Evolutionary conservation across 1,139 yeast species (phyloP), one percentile per base, ranked within the genome.

Genomic region (Suhomyces panamericanus): DNA sequence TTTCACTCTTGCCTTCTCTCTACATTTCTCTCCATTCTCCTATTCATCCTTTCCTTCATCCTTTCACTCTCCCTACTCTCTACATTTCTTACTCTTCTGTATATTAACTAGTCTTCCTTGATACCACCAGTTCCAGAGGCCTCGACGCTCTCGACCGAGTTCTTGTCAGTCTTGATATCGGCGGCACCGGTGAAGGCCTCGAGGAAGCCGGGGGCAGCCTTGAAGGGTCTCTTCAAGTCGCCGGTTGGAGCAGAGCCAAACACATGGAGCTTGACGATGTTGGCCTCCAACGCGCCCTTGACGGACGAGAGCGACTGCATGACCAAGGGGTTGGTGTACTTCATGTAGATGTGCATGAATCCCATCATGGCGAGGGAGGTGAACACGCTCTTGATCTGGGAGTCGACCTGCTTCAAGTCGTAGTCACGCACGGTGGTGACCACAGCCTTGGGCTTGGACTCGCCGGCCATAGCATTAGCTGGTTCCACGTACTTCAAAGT

Each of bases 321-420:
- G 58, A 95, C 82, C 67, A 93, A 81, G 49, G 99, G 99, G 74
- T 93, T 91, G 68, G 98, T 89, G 80, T 89, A 95, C 73, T 90
- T 87, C 96, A 95, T 85, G 83, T 93, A 93, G 52, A 93, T 61
- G 71, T 93, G 99, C 98, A 93, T 91, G 83, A 93, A 87, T 29
- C 86, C 96, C 95, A 95, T 91, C 97, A 95, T 91, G 61, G 96
- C 97, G 59, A 90, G 69, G 52, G 96, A 88, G 55, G 95, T 87
- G 77, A 86, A 84, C 55, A 90, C 80, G 53, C 95, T 78, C 72
- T 87, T 88, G 68, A 91, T 80, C 52, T 89, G 85, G 42, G 80
- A 49, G 64, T 87, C 84, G 53, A 91, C 79, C 73, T 93, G 97
- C 66, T 83, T 78, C 65, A 89, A 78, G 68, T 93, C 99, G 74